These are phyloP conservation scores for Penicillium sp. DNA, from an alignment of 2,329 filamentous ascomycete genomes.

Conservation along the genomic window DNA sequence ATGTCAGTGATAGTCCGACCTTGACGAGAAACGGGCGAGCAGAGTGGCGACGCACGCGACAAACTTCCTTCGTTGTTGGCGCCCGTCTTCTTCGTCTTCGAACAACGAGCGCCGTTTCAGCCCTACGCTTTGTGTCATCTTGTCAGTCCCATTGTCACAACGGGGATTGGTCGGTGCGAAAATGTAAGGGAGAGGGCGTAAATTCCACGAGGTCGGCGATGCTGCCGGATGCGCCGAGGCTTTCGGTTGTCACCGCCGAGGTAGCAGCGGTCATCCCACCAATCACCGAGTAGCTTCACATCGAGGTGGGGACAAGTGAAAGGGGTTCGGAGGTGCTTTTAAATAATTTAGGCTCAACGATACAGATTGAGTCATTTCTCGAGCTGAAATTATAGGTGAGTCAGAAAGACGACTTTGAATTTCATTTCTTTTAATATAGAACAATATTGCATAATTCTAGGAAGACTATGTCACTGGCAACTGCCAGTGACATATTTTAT, in stretches of 20 bases:
- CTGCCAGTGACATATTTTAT: too few species aligned
- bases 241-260: constrained; percentile 14
- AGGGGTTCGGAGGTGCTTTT: neutral
- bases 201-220: constrained; percentile 9
- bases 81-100: constrained; percentile 19
- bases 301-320: neutral
- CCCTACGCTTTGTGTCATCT: constrained; percentile 19
- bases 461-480: too few species aligned
- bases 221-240: constrained; percentile 10
- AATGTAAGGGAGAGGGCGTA: neutral
- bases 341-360: neutral
- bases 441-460: too few species aligned
- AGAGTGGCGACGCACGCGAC: constrained; percentile 30
- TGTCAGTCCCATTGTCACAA: constrained; percentile 2
- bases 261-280: neutral
- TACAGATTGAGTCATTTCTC: neutral
- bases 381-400: too few species aligned
- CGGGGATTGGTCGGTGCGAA: constrained; percentile 15
- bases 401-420: too few species aligned
- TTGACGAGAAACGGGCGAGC: neutral
- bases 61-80: constrained; percentile 33
- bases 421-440: too few species aligned
- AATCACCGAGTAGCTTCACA: neutral
- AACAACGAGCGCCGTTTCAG: constrained; percentile 18
- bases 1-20: constrained; percentile 6